These are phyloP conservation scores for Fusarium palustre DNA, from an alignment of 2,329 filamentous ascomycete genomes.

Conservation along the genomic window DNA sequence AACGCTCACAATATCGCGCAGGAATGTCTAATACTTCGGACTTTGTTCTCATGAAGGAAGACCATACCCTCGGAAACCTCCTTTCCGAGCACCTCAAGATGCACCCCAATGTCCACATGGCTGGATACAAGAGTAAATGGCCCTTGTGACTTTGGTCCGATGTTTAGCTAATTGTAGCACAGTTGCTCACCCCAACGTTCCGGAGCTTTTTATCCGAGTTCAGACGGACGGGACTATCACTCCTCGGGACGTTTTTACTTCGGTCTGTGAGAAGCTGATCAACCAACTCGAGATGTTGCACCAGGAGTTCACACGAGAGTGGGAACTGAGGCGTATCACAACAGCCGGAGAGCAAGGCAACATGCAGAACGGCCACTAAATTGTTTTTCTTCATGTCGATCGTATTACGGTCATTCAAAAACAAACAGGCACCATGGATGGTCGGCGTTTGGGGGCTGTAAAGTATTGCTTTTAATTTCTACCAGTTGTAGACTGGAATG, in stretches of 20 bases:
- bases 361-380: constrained; percentile 54
- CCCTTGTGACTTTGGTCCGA: background rate
- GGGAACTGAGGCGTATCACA: constrained; percentile 87
- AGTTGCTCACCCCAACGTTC: constrained; percentile 71
- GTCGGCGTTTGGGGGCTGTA: constrained; percentile 46
- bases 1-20: constrained; percentile 22
- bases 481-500: constrained; percentile 28
- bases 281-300: constrained; percentile 82
- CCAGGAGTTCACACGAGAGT: constrained; percentile 92
- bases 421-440: constrained; percentile 37
- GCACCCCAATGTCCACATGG: constrained; percentile 85
- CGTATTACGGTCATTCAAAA: constrained; percentile 22
- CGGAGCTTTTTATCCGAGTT: constrained; percentile 77
- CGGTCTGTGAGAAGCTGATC: constrained; percentile 84
- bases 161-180: constrained; percentile 15
- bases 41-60: constrained; percentile 96
- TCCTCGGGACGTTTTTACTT: constrained; percentile 88
- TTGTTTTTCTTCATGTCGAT: constrained; percentile 14
- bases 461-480: constrained; percentile 39
- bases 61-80: constrained; percentile 94
- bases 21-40: constrained; percentile 95
- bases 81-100: constrained; percentile 87
- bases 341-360: constrained; percentile 70
- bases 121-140: constrained; percentile 84
- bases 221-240: constrained; percentile 91